These are phyloP conservation scores for Elaeis oleifera DNA, from an alignment of 202 grass and related monocot genomes.

Conservation along the genomic window DNA sequence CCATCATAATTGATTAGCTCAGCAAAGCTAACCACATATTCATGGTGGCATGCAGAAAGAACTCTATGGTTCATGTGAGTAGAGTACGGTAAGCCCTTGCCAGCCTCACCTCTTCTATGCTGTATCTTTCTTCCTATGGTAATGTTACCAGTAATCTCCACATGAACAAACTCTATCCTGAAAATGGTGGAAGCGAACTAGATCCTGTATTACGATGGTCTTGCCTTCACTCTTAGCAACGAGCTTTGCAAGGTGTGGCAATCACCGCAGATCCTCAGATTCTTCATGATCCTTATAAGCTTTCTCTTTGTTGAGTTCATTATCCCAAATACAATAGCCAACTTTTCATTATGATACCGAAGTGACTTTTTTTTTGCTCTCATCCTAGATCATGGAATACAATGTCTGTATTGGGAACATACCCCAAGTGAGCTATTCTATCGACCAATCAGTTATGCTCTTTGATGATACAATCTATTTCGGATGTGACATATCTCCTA, in stretches of 20 bases:
- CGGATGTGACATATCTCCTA: conserved; percentile 50
- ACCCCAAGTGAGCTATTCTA: conserved; percentile 31
- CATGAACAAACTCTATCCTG: conserved; percentile 55
- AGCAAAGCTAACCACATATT: too few relatives aligned
- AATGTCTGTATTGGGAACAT: conserved; percentile 46
- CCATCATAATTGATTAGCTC: too few relatives aligned
- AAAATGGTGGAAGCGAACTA: conserved; percentile 61
- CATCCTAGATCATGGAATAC: conserved; percentile 51
- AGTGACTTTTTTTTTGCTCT: conserved; percentile 63
- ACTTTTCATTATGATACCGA: conserved; percentile 59
- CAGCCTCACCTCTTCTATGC: neutral
- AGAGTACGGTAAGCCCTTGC: neutral
- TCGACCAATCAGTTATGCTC: conserved; percentile 35
- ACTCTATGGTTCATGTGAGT: too few relatives aligned
- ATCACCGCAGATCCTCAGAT: conserved; percentile 63
- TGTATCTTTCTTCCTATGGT: neutral
- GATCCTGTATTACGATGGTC: conserved; percentile 48
- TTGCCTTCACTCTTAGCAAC: conserved; percentile 49
- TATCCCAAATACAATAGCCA: conserved; percentile 45
- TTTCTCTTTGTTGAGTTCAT: conserved; percentile 34
- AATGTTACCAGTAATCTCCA: conserved; percentile 55
- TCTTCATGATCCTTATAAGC: conserved; percentile 62
- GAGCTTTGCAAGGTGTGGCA: conserved; percentile 42
- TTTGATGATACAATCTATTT: conserved; percentile 29
- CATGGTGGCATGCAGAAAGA: too few relatives aligned